These are phyloP conservation scores for Aspergillus olivimuriae DNA, from an alignment of 495 filamentous ascomycete species.

Conservation along the genomic window DNA sequence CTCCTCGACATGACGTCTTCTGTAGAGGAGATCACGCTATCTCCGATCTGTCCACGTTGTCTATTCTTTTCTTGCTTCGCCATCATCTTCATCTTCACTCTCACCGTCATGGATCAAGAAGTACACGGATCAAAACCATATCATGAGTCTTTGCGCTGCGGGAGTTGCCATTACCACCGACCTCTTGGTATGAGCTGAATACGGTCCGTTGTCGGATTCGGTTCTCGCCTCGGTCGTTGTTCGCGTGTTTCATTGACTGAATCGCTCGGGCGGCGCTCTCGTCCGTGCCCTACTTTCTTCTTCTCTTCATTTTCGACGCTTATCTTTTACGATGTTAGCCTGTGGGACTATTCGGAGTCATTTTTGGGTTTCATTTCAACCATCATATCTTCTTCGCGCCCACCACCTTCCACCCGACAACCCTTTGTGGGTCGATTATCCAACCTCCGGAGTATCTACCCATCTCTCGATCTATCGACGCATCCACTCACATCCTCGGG, in stretches of 20 bases:
- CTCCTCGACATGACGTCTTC: constrained; percentile 19
- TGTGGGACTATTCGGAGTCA: neutral
- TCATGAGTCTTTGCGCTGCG: constrained; percentile 6
- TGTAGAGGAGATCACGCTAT: constrained; percentile 16
- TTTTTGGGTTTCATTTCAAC: neutral
- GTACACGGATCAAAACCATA: constrained; percentile 9
- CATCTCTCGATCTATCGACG: too few relatives aligned
- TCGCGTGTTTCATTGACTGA: neutral
- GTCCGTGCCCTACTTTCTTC: neutral
- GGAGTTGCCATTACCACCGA: neutral
- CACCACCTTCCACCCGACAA: too few relatives aligned
- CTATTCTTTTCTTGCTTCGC: constrained; percentile 1
- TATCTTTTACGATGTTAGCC: neutral
- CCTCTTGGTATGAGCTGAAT: neutral
- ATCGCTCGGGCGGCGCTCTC: neutral
- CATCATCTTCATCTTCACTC: too few relatives aligned
- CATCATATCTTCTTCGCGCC: neutral
- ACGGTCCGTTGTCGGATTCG: neutral
- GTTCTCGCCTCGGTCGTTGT: neutral
- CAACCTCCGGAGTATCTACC: neutral
- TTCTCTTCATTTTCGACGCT: neutral
- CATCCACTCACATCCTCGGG: too few relatives aligned
- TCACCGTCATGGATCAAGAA: constrained; percentile 5
- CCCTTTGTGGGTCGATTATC: too few relatives aligned
- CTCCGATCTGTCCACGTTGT: too few relatives aligned